These are phyloP conservation scores for Colletotrichum tropicale DNA, from an alignment of 2,329 filamentous ascomycete genomes.

Conservation along the genomic window DNA sequence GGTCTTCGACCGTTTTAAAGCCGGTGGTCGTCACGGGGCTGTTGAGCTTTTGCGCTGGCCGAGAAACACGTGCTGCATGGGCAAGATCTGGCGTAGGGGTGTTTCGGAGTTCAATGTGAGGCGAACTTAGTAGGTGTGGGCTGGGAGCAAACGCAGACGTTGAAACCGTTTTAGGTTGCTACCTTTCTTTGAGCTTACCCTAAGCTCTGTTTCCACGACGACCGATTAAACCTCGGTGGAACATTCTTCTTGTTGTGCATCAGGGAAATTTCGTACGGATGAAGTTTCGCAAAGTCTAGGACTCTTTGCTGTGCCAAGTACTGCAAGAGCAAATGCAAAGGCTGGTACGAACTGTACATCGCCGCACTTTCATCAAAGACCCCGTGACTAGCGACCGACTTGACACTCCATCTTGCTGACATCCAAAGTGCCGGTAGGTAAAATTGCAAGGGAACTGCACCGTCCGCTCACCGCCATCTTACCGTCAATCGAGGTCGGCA, in stretches of 20 bases:
- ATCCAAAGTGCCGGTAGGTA: neutral
- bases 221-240: neutral
- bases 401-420: neutral
- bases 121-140: neutral
- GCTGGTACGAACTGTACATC: neutral
- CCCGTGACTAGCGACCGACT: neutral
- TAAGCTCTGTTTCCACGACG: neutral
- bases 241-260: neutral
- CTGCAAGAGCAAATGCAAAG: neutral
- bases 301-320: neutral
- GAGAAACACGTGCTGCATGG: rapidly evolving
- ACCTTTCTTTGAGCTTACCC: neutral
- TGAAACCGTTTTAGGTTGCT: neutral
- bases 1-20: neutral
- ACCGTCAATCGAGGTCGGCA: neutral
- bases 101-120: neutral
- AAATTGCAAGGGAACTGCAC: neutral
- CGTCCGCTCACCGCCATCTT: neutral
- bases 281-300: neutral
- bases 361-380: neutral
- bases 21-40: neutral
- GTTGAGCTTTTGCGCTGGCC: neutral
- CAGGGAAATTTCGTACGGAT: neutral
- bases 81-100: neutral
- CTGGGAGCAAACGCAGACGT: neutral